Conservation (phyloP, 2,329 filamentous ascomycete species). For the Nemania diffusa region DNA sequence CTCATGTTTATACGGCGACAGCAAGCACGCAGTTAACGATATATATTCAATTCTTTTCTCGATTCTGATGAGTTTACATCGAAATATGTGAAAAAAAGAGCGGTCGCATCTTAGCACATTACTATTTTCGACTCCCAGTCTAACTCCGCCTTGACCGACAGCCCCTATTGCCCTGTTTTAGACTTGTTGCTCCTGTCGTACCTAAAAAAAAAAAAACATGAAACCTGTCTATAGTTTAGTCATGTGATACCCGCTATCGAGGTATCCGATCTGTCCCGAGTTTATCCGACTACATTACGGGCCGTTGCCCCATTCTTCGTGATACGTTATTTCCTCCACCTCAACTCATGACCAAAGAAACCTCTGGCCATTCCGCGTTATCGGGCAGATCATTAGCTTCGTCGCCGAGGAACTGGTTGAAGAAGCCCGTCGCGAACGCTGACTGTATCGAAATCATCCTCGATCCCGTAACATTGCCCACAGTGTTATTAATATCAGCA, state of each 20-base stretch:
- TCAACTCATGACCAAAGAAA: slow-evolving; percentile 12
- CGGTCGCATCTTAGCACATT: too few species aligned
- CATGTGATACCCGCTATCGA: neutral
- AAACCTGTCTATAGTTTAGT: too few species aligned
- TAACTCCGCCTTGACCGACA: too few species aligned
- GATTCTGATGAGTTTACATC: too few species aligned
- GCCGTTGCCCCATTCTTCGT: neutral
- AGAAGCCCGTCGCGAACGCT: slow-evolving; percentile 20
- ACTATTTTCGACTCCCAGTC: too few species aligned
- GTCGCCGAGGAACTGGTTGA: slow-evolving; percentile 25
- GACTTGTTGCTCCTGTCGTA: too few species aligned
- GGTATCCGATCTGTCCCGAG: neutral
- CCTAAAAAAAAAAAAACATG: too few species aligned
- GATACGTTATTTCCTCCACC: neutral
- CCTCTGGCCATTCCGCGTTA: slow-evolving; percentile 3
- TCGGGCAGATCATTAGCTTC: neutral
- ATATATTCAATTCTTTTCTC: too few species aligned
- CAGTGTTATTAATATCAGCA: neutral
- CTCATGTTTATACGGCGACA: too few species aligned
- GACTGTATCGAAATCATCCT: slow-evolving; percentile 26
- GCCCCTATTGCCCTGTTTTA: too few species aligned
- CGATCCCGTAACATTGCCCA: slow-evolving; percentile 22
- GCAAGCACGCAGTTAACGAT: too few species aligned
- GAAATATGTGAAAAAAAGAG: too few species aligned
- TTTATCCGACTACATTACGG: neutral